These are phyloP conservation scores for Cercospora sojina DNA, from an alignment of 2,329 filamentous ascomycete genomes.

Conservation along the genomic window DNA sequence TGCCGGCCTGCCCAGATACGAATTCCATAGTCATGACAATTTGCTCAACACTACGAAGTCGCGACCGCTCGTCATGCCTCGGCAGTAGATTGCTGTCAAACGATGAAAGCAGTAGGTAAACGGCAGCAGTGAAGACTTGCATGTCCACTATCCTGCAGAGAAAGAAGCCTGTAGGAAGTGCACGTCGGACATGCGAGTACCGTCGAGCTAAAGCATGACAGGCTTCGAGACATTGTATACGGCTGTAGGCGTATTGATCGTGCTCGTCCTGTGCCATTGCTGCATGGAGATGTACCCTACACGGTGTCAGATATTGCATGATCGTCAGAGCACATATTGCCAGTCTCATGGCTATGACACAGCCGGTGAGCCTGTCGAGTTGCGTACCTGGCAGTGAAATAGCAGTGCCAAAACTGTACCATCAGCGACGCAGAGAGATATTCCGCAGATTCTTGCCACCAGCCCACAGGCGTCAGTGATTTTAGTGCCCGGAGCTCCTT, in stretches of 20 bases:
- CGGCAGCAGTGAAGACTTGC: conserved; percentile 31
- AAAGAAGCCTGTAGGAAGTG: conserved; percentile 32
- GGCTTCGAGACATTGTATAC: conserved; percentile 30
- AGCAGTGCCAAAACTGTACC: conserved; percentile 33
- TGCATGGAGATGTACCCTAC: conserved; percentile 29
- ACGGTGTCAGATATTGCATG: neutral
- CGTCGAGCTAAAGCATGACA: conserved; percentile 26
- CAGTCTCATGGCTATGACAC: neutral
- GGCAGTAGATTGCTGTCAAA: neutral
- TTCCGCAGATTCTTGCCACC: conserved; percentile 15
- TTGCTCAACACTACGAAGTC: conserved; percentile 19
- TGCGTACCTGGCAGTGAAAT: conserved; percentile 25
- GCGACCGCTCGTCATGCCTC: neutral
- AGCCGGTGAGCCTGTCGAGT: conserved; percentile 15
- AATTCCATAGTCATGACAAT: conserved; percentile 24
- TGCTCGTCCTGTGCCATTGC: conserved; percentile 31
- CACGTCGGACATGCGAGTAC: conserved; percentile 26
- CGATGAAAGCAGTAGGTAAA: conserved; percentile 28
- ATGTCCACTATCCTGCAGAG: conserved; percentile 31
- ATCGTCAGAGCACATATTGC: neutral
- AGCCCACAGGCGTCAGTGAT: conserved; percentile 25
- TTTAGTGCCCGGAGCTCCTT: conserved; percentile 31
- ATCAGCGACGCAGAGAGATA: conserved; percentile 22
- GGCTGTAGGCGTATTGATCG: conserved; percentile 30
- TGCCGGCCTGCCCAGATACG: conserved; percentile 21